These are phyloP conservation scores for Ogataea pignaliae DNA, from an alignment of 805 yeast genomes.

Conservation along the genomic window DNA sequence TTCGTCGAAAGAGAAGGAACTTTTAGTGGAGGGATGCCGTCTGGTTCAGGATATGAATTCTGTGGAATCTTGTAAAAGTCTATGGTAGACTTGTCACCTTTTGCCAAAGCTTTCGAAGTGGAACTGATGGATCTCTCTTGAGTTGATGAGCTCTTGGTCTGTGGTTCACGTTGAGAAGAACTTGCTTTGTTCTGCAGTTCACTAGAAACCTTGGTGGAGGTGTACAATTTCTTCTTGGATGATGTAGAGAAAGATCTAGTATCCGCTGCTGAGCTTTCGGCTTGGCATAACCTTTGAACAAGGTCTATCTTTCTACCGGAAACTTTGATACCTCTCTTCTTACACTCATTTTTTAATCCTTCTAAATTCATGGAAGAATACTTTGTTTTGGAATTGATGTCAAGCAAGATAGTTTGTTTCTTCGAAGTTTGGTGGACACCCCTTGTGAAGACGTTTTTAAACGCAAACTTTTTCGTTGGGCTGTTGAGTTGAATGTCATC, in stretches of 20 bases:
- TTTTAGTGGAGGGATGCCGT: constrained; percentile 19
- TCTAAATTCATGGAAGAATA: constrained; percentile 45
- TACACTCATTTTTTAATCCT: constrained; percentile 55
- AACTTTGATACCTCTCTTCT: constrained; percentile 52
- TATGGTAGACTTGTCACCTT: constrained; percentile 55
- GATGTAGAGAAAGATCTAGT: constrained; percentile 15
- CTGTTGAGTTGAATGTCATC: constrained; percentile 6
- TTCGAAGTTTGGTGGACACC: constrained; percentile 33
- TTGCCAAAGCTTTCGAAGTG: constrained; percentile 32
- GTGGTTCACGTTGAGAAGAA: background rate
- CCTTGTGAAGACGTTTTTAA: constrained; percentile 21
- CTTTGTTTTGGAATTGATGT: constrained; percentile 18
- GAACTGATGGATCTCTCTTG: constrained; percentile 19
- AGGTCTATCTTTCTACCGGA: constrained; percentile 61
- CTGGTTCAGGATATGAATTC: constrained; percentile 20
- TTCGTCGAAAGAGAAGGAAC: constrained; percentile 26
- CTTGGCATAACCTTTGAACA: constrained; percentile 32
- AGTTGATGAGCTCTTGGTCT: constrained; percentile 3
- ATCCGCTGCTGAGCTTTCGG: constrained; percentile 8
- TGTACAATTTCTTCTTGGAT: constrained; percentile 3
- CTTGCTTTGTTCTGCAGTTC: background rate
- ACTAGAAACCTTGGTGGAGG: background rate
- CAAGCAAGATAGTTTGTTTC: constrained; percentile 28
- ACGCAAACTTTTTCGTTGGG: background rate
- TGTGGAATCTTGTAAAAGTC: constrained; percentile 51